Percentiles rank a stretch among this genome's conserved stretches.
Evolutionary conservation across 1,284 basidiomycete species (phyloP).

Genomic region (Microbotryum intermedium): DNA sequence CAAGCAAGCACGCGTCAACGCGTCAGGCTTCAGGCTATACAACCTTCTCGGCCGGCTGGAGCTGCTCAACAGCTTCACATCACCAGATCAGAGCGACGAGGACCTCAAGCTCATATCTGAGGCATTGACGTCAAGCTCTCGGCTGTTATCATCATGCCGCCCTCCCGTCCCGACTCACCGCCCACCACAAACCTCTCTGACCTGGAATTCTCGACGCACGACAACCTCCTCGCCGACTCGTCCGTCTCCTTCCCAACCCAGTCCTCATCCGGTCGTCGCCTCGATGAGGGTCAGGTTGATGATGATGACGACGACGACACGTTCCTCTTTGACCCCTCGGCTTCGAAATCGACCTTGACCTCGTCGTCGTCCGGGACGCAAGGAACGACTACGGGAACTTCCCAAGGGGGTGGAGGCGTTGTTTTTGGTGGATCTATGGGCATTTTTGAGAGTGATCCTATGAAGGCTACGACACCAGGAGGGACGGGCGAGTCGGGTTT

Average conservation of each 20-base stretch:
- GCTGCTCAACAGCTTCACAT: no score
- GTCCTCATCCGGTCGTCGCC: not conserved
- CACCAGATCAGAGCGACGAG: no score
- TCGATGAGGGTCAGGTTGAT: not conserved
- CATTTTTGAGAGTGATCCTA: not conserved
- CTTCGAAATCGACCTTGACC: not conserved
- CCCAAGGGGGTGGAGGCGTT: not conserved
- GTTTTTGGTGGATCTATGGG: not conserved
- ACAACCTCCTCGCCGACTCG: constrained; percentile 3
- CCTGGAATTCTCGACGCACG: not conserved
- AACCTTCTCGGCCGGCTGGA: no score
- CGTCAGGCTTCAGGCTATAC: no score
- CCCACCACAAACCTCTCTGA: not conserved
- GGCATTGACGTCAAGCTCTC: no score
- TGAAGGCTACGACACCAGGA: not conserved
- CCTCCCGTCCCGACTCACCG: not conserved
- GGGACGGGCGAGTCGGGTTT: not conserved
- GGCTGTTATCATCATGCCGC: not conserved
- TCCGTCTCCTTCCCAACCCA: not conserved
- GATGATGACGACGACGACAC: not conserved
- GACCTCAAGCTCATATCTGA: no score
- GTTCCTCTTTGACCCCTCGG: not conserved
- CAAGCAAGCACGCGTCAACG: no score
- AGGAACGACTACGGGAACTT: not conserved
- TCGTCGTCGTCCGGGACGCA: not conserved